Evolutionary conservation across 116 monocot species (phyloP), one percentile per base, ranked within the genome.

Genomic region (Iris pallida): DNA sequence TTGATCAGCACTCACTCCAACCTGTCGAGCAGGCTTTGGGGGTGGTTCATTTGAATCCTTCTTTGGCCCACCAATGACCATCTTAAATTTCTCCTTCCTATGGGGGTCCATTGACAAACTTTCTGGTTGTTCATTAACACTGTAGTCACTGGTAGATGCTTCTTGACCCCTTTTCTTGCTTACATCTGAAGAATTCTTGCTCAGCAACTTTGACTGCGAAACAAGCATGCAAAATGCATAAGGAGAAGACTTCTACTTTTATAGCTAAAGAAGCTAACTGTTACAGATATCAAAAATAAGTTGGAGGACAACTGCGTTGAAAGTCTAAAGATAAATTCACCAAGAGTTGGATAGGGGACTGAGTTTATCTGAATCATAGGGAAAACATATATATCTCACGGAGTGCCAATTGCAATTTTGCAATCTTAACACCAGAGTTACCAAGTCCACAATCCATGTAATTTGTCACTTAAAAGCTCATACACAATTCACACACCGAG

Each of bases 41-140:
- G 66, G 71, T 14, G 63, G 75, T 47, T 74, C 77, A 45, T 69
- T 61, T 15, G 73, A 13, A 57, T 87, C 91, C 75, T 85, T 87
- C 60, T 78, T 90, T 11, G 71, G 20, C 15, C 66, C 74, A 57
- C 82, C 81, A 51, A 94, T 76, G 53, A 79, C 63, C 94, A 94
- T 94, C 71, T 83, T 94, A 54, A 96, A 89, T 53, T 89, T 96
- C 13, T 84, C 89, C 70, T 78, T 93, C 52, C 70, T 86, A 4
- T 76, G 64, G 10, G 19, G 57, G 65, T 88, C 75, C 73, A 67
- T 70, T 5, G 47, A 53, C 56, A 47, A 61, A 12, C 64, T 79
- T 44, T 91, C 88, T 2, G 63, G 68, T 44, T 74, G 72, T 45
- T 74, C 69, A 49, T 13, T n/a, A 69, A 65, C 19, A 40, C 16